These are phyloP conservation scores for Spatholobus suberectus DNA, from an alignment of 306 rosid genomes.

Conservation along the genomic window DNA sequence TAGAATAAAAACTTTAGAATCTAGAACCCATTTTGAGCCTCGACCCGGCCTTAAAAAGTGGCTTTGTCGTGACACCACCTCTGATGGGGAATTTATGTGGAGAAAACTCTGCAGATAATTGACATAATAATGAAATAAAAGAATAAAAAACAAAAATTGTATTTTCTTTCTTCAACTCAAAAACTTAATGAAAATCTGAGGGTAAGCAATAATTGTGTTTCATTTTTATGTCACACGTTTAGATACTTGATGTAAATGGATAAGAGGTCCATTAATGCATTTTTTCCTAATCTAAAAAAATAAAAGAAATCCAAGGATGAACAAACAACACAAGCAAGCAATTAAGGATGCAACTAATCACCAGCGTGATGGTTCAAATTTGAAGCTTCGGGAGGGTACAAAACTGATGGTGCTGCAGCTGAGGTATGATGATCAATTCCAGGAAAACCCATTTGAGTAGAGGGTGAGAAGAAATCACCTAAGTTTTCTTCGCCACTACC, in stretches of 20 bases:
- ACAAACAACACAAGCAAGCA: neutral
- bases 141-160: neutral
- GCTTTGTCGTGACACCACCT: neutral
- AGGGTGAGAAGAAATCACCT: constrained; percentile 44
- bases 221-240: neutral
- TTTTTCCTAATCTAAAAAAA: neutral
- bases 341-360: constrained; percentile 38
- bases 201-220: neutral
- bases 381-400: constrained; percentile 54
- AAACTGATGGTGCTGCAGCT: constrained; percentile 45
- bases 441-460: constrained; percentile 58
- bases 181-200: neutral
- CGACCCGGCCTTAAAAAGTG: constrained; percentile 24
- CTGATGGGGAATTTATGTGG: neutral
- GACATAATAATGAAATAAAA: neutral
- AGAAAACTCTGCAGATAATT: neutral
- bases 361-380: constrained; percentile 70
- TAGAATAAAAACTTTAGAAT: constrained; percentile 17
- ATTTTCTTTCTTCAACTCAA: neutral
- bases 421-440: constrained; percentile 60
- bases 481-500: neutral
- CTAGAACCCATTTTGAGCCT: constrained; percentile 18
- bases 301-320: neutral
- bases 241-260: neutral
- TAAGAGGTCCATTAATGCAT: neutral